Evolutionary conservation across 2,329 filamentous ascomycete species (phyloP), one percentile per base, ranked within the genome.

Genomic region (Penicillium sp.): DNA sequence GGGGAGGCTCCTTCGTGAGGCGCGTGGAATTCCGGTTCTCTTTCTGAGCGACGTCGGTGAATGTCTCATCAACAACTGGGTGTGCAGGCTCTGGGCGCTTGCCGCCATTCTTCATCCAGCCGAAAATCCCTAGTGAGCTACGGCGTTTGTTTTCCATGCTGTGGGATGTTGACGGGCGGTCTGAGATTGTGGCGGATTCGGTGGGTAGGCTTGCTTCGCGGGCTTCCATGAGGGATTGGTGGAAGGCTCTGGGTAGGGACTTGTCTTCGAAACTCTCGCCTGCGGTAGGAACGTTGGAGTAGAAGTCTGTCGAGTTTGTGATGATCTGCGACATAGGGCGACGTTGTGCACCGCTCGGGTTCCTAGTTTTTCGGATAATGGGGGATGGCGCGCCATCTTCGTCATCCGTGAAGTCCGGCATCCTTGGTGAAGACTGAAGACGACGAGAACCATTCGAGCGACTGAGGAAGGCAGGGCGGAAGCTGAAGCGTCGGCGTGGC

Each of bases 91-190:
- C 60, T 8, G 59, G 62, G 16, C 61, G 62, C 35, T 66, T 62
- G 1, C 61, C 58, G 36, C 60, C 56, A 2, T 66, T 61, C 54
- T 73, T 74, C 61, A 74, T 70, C 72, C 72, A 74, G n/a, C 69
- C 65, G 35, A 73, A 66, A 24, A 74, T 63, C 1, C 69, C 63
- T 5, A 70, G 55, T 2, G 72, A 74, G 49, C 69, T 68, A 39
- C 68, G 71, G 20, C 71, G 64, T 49, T 71, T 71, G 48, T 70
- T 65, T 9, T 70, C 69, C 20, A 57, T 58, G 45, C 61, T 62
- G 35, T 67, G 61, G 2, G 69, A 66, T 30, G 67, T 66, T 8
- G 55, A 54, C 2, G 64, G 64, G 20, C 63, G 59, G 24, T 46
- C 50, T 8, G 58, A 48, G 2, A 58, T 48, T 16, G 56, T 60